A percentile compares a stretch with the other conserved stretches of the same genome.
Evolutionary conservation across 2,329 filamentous ascomycete genomes (phyloP).

Genomic region (Thielaviopsis cerberus): DNA sequence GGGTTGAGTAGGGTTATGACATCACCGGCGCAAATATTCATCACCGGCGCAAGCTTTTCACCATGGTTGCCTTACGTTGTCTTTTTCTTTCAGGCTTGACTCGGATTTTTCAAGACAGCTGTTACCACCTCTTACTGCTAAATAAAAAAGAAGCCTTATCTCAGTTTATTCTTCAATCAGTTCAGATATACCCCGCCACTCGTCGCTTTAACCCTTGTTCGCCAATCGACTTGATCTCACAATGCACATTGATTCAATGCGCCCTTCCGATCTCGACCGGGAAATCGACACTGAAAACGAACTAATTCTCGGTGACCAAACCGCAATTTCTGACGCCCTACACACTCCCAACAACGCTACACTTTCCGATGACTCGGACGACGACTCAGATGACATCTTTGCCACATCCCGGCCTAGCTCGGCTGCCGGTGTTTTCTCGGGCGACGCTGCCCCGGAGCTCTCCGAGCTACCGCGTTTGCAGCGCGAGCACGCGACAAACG

Average conservation of each 20-base stretch:
- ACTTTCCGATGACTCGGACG: background rate
- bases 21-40: conserved; percentile 1
- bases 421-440: too few relatives aligned
- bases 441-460: conserved; percentile 21
- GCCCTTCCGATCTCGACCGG: conserved; percentile 1
- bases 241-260: conserved; percentile 9
- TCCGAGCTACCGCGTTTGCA: conserved; percentile 58
- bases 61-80: too few relatives aligned
- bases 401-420: conserved; percentile 3
- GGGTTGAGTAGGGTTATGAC: background rate
- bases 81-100: too few relatives aligned
- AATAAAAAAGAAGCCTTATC: too few relatives aligned
- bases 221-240: background rate
- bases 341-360: background rate
- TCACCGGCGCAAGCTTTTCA: background rate
- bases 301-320: background rate
- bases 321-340: background rate
- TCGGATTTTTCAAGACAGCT: too few relatives aligned
- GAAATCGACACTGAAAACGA: background rate
- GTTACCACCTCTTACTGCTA: background rate
- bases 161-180: background rate
- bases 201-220: too few relatives aligned
- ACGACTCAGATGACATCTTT: conserved; percentile 10
- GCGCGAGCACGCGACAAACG: conserved; percentile 60
- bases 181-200: too few relatives aligned